phyloP scores from a whole-genome alignment of 495 filamentous ascomycete genomes.

The Sordaria brevicollis region DNA sequence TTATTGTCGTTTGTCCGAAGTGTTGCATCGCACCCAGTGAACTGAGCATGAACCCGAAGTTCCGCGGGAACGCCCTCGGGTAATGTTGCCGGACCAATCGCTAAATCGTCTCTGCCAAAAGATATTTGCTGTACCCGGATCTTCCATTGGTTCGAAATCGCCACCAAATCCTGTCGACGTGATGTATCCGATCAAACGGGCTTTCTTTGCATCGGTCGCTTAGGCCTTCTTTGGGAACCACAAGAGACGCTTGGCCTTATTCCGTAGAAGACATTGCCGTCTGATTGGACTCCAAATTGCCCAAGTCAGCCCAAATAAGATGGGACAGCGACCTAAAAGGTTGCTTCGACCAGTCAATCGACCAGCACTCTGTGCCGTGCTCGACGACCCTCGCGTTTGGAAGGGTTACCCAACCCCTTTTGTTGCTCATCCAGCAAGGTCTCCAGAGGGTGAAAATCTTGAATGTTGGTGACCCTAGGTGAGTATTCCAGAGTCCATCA shows the following conservation, averaged over 20 bases:
- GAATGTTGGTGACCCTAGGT: slow-evolving; percentile 48
- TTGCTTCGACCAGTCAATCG: neutral
- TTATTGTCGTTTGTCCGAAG: neutral
- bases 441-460: slow-evolving; percentile 44
- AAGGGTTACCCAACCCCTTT: slow-evolving; percentile 42
- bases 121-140: neutral
- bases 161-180: neutral
- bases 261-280: neutral
- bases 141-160: neutral
- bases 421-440: slow-evolving; percentile 47
- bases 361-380: neutral
- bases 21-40: neutral
- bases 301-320: neutral
- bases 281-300: neutral
- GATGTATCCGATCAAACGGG: neutral
- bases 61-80: neutral
- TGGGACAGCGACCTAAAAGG: neutral
- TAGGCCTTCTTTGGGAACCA: neutral
- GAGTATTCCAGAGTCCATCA: slow-evolving; percentile 41
- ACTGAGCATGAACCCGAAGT: neutral
- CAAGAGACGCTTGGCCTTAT: neutral
- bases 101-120: neutral
- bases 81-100: neutral
- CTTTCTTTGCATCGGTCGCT: neutral
- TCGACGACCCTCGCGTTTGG: neutral